Conservation (phyloP, 805 yeast species). For the Candida glaebosa region DNA sequence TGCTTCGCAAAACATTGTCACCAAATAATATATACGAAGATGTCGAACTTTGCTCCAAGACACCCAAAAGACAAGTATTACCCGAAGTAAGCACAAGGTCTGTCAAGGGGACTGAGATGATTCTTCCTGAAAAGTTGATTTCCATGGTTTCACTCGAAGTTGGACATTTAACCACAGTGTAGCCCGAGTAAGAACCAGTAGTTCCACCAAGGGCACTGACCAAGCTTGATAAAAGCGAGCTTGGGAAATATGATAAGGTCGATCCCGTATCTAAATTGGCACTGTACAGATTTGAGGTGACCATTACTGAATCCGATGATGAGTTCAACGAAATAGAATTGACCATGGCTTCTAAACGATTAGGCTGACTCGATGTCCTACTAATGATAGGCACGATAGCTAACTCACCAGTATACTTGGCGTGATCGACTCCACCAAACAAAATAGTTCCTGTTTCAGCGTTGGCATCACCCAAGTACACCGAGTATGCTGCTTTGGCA, state of each 20-base stretch:
- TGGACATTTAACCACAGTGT: slow-evolving; percentile 16
- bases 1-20: slow-evolving; percentile 60
- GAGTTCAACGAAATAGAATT: slow-evolving; percentile 28
- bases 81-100: slow-evolving; percentile 19
- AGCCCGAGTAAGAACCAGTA: slow-evolving; percentile 40
- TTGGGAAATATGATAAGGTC: slow-evolving; percentile 43
- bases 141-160: slow-evolving; percentile 15
- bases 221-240: slow-evolving; percentile 25
- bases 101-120: slow-evolving; percentile 46
- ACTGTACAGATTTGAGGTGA: slow-evolving; percentile 16
- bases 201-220: slow-evolving; percentile 44
- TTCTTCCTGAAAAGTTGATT: slow-evolving; percentile 55
- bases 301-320: slow-evolving; percentile 8
- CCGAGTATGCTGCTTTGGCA: slow-evolving; percentile 31
- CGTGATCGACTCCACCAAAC: slow-evolving; percentile 44
- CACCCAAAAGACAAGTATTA: slow-evolving; percentile 24
- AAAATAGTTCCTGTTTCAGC: slow-evolving; percentile 30
- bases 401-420: slow-evolving; percentile 34
- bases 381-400: slow-evolving; percentile 29
- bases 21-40: slow-evolving; percentile 46
- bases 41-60: slow-evolving; percentile 16
- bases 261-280: slow-evolving; percentile 36
- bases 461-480: slow-evolving; percentile 27
- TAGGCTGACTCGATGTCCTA: slow-evolving; percentile 33
- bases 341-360: slow-evolving; percentile 49